Base-by-base conservation (phyloP, 169 alveolate genomes). In the Theileria annulata region DNA sequence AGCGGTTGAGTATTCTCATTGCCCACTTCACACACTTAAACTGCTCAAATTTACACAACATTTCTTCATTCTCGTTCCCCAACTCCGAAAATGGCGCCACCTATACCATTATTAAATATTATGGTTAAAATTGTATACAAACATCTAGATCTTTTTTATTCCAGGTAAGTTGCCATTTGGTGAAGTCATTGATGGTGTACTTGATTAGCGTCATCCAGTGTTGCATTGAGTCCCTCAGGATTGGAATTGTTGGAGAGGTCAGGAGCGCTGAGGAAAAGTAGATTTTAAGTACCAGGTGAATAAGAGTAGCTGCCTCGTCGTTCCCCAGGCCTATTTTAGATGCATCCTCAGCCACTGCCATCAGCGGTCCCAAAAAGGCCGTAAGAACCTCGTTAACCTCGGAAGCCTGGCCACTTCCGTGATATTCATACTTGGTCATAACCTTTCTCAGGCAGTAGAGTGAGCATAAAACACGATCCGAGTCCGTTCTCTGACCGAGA, bases 1-100 rank as follows among this genome's bases (percentile, higher is more conserved):
- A 84, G 67, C 69, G 47, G 51, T 67, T 84, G 9, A 77, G 82
- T 3, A 84, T 64, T 47, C 78, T 80, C 17, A 84, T 1, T 28
- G 90, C 67, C 90, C 90, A 84, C 59, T 84, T 84, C 13, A 84
- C 33, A 51, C 90, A 84, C 62, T 82, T 82, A 66, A 75, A 82
- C 30, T 70, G 85, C 33, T 80, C 84, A 30, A 75, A 5, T 23
- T 17, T 64, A 48, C 33, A 30, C 17, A 82, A 21, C 9, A 68
- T 30, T n/a, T 71, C 33, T 47, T 82, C 88, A 17, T 82, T 75
- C 19, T 76, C 77, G 25, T 76, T 66, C 30, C 75, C 62, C 71
- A 82, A 62, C 62, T 82, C 88, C 31, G 80, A 73, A 63, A 71
- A 82, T 21, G 81, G 82, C 21, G 64, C 21, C 75, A 82, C 54